These are phyloP conservation scores for Diaporthe eres DNA, from an alignment of 2,329 filamentous ascomycete species.

Conservation along the genomic window DNA sequence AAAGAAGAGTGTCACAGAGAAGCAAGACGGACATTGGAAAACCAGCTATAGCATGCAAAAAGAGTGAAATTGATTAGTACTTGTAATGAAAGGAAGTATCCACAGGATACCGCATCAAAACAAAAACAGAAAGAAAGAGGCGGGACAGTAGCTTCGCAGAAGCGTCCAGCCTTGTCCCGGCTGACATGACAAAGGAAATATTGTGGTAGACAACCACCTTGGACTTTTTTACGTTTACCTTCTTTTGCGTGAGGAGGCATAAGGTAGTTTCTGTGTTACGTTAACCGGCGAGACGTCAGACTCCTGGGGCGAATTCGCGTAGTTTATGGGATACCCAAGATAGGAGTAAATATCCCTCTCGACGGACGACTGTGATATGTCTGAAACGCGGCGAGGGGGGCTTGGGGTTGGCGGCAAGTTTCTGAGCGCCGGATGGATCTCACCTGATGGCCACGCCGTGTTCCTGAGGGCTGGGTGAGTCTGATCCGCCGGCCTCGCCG, in stretches of 20 bases:
- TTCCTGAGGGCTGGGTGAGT: not conserved
- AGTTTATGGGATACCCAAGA: not conserved
- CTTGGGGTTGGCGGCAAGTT: not conserved
- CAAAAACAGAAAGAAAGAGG: not conserved
- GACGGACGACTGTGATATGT: not conserved
- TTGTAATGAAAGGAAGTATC: slow-evolving; percentile 5
- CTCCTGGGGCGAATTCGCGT: not conserved
- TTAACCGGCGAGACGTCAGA: slow-evolving; percentile 6
- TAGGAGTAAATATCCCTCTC: not conserved
- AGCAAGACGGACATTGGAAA: not conserved
- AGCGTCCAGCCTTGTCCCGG: not conserved
- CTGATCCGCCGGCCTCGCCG: not conserved
- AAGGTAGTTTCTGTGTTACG: not conserved
- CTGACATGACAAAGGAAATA: slow-evolving; percentile 19
- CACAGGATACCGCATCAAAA: not conserved
- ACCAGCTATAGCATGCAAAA: not conserved
- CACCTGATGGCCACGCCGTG: not conserved
- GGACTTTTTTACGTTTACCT: not conserved
- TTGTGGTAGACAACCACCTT: slow-evolving; percentile 12
- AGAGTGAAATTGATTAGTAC: not conserved
- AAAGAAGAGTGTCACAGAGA: not conserved
- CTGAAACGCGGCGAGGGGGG: not conserved
- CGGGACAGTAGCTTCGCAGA: not conserved
- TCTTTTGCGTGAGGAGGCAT: not conserved
- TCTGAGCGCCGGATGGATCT: not conserved